Percentiles rank a stretch among this genome's conserved stretches.
Conservation (phyloP, 1,284 basidiomycete genomes). For the Caloboletus firmus region DNA sequence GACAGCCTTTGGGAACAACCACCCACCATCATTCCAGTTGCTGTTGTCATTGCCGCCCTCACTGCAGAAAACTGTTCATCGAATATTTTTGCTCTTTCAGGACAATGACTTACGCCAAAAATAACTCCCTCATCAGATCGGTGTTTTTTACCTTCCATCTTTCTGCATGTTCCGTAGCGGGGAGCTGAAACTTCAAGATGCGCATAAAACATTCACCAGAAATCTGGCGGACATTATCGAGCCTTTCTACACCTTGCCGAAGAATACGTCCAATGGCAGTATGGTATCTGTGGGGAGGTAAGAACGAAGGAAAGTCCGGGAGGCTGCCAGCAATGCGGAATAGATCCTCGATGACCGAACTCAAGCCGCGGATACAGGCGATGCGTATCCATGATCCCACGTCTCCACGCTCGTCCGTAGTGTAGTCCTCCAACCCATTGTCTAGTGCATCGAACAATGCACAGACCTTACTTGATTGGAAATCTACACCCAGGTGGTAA, state of each 20-base stretch:
- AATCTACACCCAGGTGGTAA: constrained; percentile 38
- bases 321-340: constrained; percentile 44
- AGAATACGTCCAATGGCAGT: constrained; percentile 66
- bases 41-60: constrained; percentile 38
- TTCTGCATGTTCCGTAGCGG: constrained; percentile 40
- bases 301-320: constrained; percentile 50
- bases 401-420: constrained; percentile 92
- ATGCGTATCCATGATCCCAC: constrained; percentile 96
- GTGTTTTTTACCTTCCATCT: constrained; percentile 53
- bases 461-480: constrained; percentile 45
- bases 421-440: constrained; percentile 82
- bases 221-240: constrained; percentile 85
- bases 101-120: constrained; percentile 49
- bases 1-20: constrained; percentile 72
- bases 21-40: constrained; percentile 67
- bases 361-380: constrained; percentile 66
- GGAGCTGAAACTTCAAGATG: constrained; percentile 49
- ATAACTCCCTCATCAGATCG: constrained; percentile 50
- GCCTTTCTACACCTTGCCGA: constrained; percentile 88
- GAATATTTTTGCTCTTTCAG: neutral
- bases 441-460: constrained; percentile 55
- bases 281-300: constrained; percentile 61
- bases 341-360: constrained; percentile 48
- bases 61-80: constrained; percentile 15
- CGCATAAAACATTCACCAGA: constrained; percentile 65